Percentiles rank a stretch among this genome's conserved stretches.
Evolutionary conservation across 1,284 basidiomycete species (phyloP).

Genomic region (Moesziomyces sp.): DNA sequence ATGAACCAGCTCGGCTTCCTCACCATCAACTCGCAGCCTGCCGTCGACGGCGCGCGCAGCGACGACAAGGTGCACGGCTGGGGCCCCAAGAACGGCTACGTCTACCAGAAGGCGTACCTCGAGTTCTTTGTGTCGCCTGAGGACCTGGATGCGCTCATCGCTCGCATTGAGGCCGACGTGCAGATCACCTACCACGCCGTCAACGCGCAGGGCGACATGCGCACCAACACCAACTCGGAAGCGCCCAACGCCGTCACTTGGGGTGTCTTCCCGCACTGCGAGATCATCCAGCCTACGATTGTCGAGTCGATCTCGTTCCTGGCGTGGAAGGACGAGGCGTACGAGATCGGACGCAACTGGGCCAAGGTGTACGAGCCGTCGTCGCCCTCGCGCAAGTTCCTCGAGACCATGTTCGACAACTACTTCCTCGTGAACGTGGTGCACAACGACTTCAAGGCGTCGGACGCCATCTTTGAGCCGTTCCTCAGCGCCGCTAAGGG

Average conservation of each 20-base stretch:
- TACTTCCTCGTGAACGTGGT: slow-evolving; percentile 66
- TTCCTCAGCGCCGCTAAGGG: slow-evolving; percentile 44
- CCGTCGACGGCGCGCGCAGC: slow-evolving; percentile 82
- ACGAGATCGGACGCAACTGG: slow-evolving; percentile 66
- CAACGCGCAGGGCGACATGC: slow-evolving; percentile 82
- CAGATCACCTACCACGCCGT: slow-evolving; percentile 97
- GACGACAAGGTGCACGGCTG: slow-evolving; percentile 74
- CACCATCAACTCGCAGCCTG: slow-evolving; percentile 98
- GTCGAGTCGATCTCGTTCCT: slow-evolving; percentile 76
- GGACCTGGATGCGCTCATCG: slow-evolving; percentile 79
- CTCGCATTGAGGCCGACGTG: slow-evolving; percentile 85
- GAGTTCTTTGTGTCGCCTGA: slow-evolving; percentile 90
- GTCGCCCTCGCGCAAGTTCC: slow-evolving; percentile 53
- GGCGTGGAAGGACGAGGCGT: slow-evolving; percentile 68
- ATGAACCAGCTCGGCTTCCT: slow-evolving; percentile 89
- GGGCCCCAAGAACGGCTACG: slow-evolving; percentile 69
- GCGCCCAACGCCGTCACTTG: slow-evolving; percentile 98
- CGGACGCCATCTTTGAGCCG: slow-evolving; percentile 62
- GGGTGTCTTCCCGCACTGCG: slow-evolving; percentile 92
- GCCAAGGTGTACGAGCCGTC: slow-evolving; percentile 58
- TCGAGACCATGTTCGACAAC: slow-evolving; percentile 57
- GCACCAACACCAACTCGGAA: slow-evolving; percentile 89
- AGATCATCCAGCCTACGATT: slow-evolving; percentile 97
- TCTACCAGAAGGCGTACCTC: slow-evolving; percentile 82
- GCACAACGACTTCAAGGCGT: slow-evolving; percentile 66